These are phyloP conservation scores for Boletus sp. DNA, from an alignment of 768 basidiomycete genomes.

Conservation along the genomic window DNA sequence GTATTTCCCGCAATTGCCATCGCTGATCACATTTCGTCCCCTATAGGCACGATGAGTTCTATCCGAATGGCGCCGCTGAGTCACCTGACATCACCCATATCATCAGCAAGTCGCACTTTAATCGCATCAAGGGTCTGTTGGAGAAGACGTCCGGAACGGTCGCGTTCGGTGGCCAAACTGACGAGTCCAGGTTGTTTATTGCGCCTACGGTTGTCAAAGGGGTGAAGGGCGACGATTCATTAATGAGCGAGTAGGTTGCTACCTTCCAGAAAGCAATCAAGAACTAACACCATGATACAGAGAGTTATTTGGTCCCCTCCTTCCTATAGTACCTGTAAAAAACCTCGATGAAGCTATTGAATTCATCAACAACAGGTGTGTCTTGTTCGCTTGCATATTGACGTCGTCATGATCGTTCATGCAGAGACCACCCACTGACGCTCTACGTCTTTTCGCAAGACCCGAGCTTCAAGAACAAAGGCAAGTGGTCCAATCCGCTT, in stretches of 20 bases:
- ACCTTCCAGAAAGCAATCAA: background rate
- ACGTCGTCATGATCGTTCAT: background rate
- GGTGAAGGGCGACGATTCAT: conserved; percentile 57
- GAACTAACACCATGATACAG: conserved; percentile 33
- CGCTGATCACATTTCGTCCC: background rate
- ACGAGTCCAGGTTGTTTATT: conserved; percentile 58
- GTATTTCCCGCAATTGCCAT: background rate
- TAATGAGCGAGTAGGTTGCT: conserved; percentile 68
- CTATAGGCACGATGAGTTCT: conserved; percentile 28
- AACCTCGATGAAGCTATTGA: conserved; percentile 67
- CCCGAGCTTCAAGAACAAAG: conserved; percentile 54
- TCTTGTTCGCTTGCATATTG: background rate
- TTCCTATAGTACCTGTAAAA: conserved; percentile 74
- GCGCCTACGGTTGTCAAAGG: conserved; percentile 71
- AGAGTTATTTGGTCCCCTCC: conserved; percentile 81
- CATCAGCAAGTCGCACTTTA: conserved; percentile 49
- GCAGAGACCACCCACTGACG: conserved; percentile 68
- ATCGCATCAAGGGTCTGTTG: conserved; percentile 60
- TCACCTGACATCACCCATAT: conserved; percentile 51
- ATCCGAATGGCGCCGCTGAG: conserved; percentile 42
- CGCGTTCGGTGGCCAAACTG: conserved; percentile 59
- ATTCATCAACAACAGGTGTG: conserved; percentile 58
- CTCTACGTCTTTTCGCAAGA: conserved; percentile 75
- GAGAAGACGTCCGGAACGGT: conserved; percentile 64
- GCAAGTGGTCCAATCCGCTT: conserved; percentile 31